Conservation (phyloP, 768 basidiomycete species). For the Phanerochaete sordida region DNA sequence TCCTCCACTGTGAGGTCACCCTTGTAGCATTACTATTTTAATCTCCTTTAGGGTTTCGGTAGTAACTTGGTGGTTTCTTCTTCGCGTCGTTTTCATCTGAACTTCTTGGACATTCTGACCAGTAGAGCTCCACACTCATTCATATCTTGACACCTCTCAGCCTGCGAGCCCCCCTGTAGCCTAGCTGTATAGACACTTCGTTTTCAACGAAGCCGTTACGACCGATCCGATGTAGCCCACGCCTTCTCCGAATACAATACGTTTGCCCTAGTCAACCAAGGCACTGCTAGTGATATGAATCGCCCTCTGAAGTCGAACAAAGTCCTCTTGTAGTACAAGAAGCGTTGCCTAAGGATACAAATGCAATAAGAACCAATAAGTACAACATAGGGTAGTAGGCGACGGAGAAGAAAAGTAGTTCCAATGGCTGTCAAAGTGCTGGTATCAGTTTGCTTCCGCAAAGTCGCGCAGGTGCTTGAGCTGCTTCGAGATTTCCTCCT, state of each 20-base stretch:
- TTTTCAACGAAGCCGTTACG: too few relatives aligned
- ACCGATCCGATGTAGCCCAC: too few relatives aligned
- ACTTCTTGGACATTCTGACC: background rate
- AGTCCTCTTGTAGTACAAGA: background rate
- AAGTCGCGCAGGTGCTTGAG: slow-evolving; percentile 66
- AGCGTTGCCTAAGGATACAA: background rate
- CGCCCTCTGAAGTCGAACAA: too few relatives aligned
- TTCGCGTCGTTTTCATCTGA: background rate
- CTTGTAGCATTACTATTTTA: background rate
- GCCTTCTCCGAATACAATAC: too few relatives aligned
- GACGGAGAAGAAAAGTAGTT: background rate
- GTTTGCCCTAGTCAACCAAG: too few relatives aligned
- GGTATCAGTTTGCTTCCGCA: slow-evolving; percentile 47
- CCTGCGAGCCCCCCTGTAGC: too few relatives aligned
- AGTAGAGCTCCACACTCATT: too few relatives aligned
- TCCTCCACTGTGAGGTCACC: background rate
- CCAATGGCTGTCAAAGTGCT: background rate
- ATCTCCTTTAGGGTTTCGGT: background rate
- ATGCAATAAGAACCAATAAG: background rate
- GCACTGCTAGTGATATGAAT: too few relatives aligned
- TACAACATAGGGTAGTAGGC: background rate
- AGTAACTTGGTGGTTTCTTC: background rate
- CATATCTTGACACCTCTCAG: too few relatives aligned
- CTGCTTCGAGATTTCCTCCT: slow-evolving; percentile 71
- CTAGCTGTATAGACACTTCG: background rate